Base-by-base conservation (phyloP, 2,329 filamentous ascomycete species). In the Meredithiella fracta region DNA sequence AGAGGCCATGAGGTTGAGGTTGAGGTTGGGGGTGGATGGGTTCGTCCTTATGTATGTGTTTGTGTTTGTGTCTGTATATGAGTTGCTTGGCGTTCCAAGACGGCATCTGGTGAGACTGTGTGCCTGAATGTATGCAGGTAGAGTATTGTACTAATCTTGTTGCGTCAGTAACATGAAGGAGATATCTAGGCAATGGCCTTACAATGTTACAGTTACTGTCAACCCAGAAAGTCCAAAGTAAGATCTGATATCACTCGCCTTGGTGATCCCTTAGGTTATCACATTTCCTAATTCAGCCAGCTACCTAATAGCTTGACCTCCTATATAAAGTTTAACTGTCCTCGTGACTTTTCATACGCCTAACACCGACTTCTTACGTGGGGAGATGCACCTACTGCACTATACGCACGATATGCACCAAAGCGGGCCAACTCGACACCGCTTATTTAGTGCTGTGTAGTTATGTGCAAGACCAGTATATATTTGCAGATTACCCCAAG, bases 361-460 rank as follows among this genome's bases (percentile, higher is more conserved):
- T 7, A 49, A 49, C 11, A 20, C 44, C 9, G 44, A 17, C 22
- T 7, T 49, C 44, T 15, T 49, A 20, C 20, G 7, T 26, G 22
- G 17, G 40, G 2, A 20, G n/a, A 3, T 44, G 44, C 22, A 49
- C n/a, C 11, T 20, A 49, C 3, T 49, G 44, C 22, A 49, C 5
- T 7, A 52, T 52, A 40, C 38, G 50, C 17, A 14, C 4, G 4
- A 38, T 38, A 56, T 56, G 54, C 54, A 56, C 17, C 14, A 56
- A 56, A 56, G 54, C 54, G 47, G 22, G 20, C 20, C 26, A 29
- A 49, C 9, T 22, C 17, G 23, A 49, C 22, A 56, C 54, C 54
- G 44, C 54, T 29, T 56, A 15, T 56, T 52, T 34, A 17, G 34
- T 34, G 29, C 29, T 11, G 11, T 34, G 29, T 34, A 34, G 29